phyloP scores from a whole-genome alignment of 495 filamentous ascomycete genomes.

The Hyaloscypha finlandica region DNA sequence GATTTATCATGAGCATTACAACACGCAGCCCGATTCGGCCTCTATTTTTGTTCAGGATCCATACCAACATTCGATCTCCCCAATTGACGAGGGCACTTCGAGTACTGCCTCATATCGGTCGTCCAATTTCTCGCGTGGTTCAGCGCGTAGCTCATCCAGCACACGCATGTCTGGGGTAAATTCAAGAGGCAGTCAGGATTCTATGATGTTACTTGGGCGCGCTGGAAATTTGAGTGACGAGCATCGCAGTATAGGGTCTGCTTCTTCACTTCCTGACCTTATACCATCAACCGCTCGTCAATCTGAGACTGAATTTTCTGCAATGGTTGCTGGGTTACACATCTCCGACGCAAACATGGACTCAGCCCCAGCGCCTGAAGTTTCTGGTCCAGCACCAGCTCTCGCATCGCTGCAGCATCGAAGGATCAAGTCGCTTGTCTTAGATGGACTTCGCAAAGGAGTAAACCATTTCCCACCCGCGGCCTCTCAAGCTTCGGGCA shows the following conservation, averaged over 20 bases:
- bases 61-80: slow-evolving; percentile 25
- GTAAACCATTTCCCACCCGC: slow-evolving; percentile 20
- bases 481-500: neutral
- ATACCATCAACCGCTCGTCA: slow-evolving; percentile 18
- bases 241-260: slow-evolving; percentile 28
- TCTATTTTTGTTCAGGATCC: slow-evolving; percentile 23
- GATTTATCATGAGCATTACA: slow-evolving; percentile 27
- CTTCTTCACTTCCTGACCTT: slow-evolving; percentile 33
- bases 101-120: slow-evolving; percentile 32
- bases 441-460: slow-evolving; percentile 22
- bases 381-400: neutral
- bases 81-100: slow-evolving; percentile 27
- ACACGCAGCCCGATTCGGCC: slow-evolving; percentile 12
- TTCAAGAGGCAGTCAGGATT: slow-evolving; percentile 31
- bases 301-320: neutral
- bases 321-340: neutral
- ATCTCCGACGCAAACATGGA: neutral
- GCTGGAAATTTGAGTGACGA: slow-evolving; percentile 16
- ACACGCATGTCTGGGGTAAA: slow-evolving; percentile 23
- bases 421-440: slow-evolving; percentile 12
- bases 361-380: slow-evolving; percentile 5
- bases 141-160: slow-evolving; percentile 26
- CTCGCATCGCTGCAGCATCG: slow-evolving; percentile 20
- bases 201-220: slow-evolving; percentile 17
- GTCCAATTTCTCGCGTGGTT: slow-evolving; percentile 30